Evolutionary conservation across 1,139 yeast genomes (phyloP), one percentile per base, ranked within the genome.

Genomic region (Kurtzmaniella quercitrusa): DNA sequence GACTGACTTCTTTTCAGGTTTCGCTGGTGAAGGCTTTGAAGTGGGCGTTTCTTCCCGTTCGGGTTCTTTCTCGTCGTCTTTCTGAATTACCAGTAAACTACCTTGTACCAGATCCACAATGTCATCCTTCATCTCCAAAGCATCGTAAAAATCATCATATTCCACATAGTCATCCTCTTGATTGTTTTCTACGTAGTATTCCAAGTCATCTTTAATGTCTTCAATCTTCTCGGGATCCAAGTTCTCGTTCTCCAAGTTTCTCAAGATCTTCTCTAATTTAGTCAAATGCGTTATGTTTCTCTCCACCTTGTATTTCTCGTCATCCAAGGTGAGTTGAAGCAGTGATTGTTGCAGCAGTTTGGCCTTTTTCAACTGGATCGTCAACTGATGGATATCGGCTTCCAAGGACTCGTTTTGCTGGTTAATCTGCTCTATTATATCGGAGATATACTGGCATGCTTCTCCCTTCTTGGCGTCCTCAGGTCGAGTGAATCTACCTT

Each of bases 131-230:
- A 89, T 75, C 44, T 87, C 93, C 51, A 93, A 75, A 46, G 82
- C 90, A 53, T 93, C 98, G 60, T 93, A 93, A 51, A 93, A 81
- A 31, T 90, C 93, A 55, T 93, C 98, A 62, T 93, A 96, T 58
- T 93, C 98, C 19, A 93, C 87, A 62, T 90, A 94, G 57, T 91
- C 96, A n/a, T 84, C 95, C 46, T 90, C 97, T 64, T 87, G 95
- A 59, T 93, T 94, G 50, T 93, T 87, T 50, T 93, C 98, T 39
- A 94, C 96, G 61, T 90, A 93, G 65, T 91, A 93, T 53, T 80
- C 89, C 59, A 94, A 86, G 62, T 93, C 98, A 47, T 94, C 99
- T 57, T 84, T 85, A 46, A 89, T 79, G 25, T 78, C 85, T 55
- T 85, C 86, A 15, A 94, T 81, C 47, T 80, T 79, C 21, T 89